Conservation (phyloP, 768 basidiomycete genomes). For the Podaxis sp. region DNA sequence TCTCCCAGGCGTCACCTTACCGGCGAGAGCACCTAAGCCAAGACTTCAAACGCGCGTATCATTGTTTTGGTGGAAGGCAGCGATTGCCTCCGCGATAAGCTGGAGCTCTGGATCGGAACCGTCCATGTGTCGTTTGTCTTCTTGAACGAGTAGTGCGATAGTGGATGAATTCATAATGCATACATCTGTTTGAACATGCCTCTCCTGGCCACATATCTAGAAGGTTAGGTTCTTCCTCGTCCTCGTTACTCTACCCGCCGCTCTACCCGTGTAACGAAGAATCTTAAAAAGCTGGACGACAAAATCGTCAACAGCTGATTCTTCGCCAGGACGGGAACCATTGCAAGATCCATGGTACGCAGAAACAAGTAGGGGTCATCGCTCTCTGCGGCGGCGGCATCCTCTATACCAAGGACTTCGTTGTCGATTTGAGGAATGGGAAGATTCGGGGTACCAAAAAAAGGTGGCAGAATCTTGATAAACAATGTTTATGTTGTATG, state of each 20-base stretch:
- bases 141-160: conserved; percentile 22
- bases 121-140: conserved; percentile 9
- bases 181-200: conserved; percentile 27
- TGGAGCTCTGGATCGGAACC: conserved; percentile 16
- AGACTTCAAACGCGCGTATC: conserved; percentile 11
- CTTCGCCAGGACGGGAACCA: conserved; percentile 19
- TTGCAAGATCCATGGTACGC: conserved; percentile 22
- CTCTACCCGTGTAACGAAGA: conserved; percentile 23
- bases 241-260: conserved; percentile 4
- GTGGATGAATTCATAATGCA: conserved; percentile 27
- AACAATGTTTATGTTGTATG: conserved; percentile 24
- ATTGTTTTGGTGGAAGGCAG: conserved; percentile 28
- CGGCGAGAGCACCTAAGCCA: conserved; percentile 19
- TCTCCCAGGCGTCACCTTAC: conserved; percentile 27
- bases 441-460: conserved; percentile 24
- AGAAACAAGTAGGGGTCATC: conserved; percentile 18
- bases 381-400: conserved; percentile 12
- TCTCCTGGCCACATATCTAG: conserved; percentile 28
- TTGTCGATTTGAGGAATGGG: conserved; percentile 19
- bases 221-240: conserved; percentile 27
- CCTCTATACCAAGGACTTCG: conserved; percentile 11
- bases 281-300: conserved; percentile 25
- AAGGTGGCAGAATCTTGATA: conserved; percentile 24
- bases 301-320: conserved; percentile 37
- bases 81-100: conserved; percentile 22